Percentiles rank a stretch among this genome's conserved stretches.
phyloP scores from a whole-genome alignment of 495 filamentous ascomycete genomes.

The Massariosphaeria phaeospora region DNA sequence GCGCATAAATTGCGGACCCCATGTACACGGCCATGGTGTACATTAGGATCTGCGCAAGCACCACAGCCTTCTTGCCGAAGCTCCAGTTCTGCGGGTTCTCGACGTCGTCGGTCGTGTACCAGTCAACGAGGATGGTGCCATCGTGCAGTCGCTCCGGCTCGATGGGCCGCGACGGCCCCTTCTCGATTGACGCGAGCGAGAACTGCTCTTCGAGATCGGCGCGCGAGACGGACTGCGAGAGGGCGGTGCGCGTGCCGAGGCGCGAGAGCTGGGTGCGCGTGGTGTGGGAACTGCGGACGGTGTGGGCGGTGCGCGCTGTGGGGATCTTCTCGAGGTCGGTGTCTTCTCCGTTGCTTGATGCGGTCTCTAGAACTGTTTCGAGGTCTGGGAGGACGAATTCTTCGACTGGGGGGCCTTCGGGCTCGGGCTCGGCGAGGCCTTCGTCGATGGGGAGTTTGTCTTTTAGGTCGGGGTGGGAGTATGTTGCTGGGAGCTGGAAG shows the following conservation, averaged over 20 bases:
- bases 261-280: conserved; percentile 21
- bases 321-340: conserved; percentile 6
- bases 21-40: conserved; percentile 50
- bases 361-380: conserved; percentile 14
- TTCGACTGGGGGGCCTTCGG: conserved; percentile 11
- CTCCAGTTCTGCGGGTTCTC: conserved; percentile 42
- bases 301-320: conserved; percentile 17
- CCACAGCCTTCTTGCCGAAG: conserved; percentile 35
- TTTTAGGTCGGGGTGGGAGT: not conserved
- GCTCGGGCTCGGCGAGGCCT: not conserved
- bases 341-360: conserved; percentile 12
- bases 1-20: conserved; percentile 48
- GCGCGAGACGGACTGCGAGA: conserved; percentile 16
- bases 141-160: conserved; percentile 35
- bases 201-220: conserved; percentile 33
- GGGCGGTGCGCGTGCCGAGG: conserved; percentile 23
- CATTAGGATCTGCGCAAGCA: conserved; percentile 38
- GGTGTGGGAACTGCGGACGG: conserved; percentile 12
- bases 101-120: conserved; percentile 40
- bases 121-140: conserved; percentile 41
- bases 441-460: conserved; percentile 1
- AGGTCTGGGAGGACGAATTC: conserved; percentile 6
- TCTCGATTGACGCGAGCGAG: conserved; percentile 23
- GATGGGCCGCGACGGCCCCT: conserved; percentile 25
- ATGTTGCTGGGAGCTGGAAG: conserved; percentile 18